Conservation (phyloP, 768 basidiomycete genomes). For the Mrakia gelida region DNA sequence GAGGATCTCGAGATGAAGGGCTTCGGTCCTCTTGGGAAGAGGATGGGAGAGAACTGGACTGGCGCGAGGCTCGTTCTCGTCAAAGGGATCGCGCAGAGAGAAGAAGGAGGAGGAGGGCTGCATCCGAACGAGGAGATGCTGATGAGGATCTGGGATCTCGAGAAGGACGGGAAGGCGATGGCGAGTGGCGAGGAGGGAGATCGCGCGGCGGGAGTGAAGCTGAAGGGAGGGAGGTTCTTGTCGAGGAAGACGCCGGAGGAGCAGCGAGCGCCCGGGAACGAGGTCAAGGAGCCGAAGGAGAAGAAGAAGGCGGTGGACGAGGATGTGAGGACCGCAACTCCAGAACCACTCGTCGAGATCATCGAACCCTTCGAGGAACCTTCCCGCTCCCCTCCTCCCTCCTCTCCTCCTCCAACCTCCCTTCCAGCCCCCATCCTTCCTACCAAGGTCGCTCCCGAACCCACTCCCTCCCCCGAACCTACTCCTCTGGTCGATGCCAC, state of each 20-base stretch:
- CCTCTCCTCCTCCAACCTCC: neutral
- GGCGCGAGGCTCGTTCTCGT: neutral
- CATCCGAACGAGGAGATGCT: constrained; percentile 95
- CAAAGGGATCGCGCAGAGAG: neutral
- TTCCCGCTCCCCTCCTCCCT: neutral
- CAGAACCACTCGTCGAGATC: neutral
- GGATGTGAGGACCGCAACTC: neutral
- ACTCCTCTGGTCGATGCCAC: neutral
- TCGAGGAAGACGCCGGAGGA: neutral
- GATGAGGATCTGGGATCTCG: constrained; percentile 83
- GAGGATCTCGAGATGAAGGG: constrained; percentile 88
- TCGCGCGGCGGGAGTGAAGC: neutral
- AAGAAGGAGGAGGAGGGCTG: constrained; percentile 40
- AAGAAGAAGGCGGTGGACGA: neutral
- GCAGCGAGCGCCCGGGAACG: neutral
- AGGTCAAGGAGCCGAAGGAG: neutral
- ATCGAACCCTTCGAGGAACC: too few relatives aligned
- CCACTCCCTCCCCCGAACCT: neutral
- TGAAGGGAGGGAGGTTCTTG: neutral
- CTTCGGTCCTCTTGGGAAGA: constrained; percentile 71
- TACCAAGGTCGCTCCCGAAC: neutral
- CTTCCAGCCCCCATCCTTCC: neutral
- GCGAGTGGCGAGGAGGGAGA: neutral
- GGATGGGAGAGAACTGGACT: constrained; percentile 48
- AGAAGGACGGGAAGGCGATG: constrained; percentile 40